Conservation (phyloP, 2,329 filamentous ascomycete species). For the Zelopaecilomyces penicillatus region DNA sequence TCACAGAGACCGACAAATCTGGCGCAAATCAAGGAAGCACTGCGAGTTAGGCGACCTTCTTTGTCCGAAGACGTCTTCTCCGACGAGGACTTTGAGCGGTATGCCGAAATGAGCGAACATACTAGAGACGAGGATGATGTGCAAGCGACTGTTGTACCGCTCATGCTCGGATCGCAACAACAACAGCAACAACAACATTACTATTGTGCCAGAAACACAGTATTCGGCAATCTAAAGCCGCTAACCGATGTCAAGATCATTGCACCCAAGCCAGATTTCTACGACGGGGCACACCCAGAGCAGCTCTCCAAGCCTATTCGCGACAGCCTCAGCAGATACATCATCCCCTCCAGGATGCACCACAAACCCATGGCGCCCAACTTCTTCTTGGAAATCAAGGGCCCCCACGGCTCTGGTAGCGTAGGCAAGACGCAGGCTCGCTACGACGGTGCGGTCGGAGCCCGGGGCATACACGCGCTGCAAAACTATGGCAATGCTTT, state of each 20-base stretch:
- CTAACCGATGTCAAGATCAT: slow-evolving; percentile 27
- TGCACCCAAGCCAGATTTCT: slow-evolving; percentile 24
- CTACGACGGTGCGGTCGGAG: slow-evolving; percentile 29
- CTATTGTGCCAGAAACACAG: background rate
- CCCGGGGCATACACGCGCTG: slow-evolving; percentile 28
- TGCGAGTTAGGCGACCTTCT: no score
- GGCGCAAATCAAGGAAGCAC: no score
- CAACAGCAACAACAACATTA: background rate
- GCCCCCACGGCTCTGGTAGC: slow-evolving; percentile 19
- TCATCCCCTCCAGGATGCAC: slow-evolving; percentile 24
- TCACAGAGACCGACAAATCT: no score
- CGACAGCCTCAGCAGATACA: slow-evolving; percentile 15
- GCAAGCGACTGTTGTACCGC: background rate
- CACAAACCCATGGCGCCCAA: slow-evolving; percentile 27
- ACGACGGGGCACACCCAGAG: slow-evolving; percentile 23
- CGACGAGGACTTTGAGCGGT: no score
- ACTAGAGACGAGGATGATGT: slow-evolving; percentile 1
- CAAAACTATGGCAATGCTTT: slow-evolving; percentile 23
- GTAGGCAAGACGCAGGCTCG: slow-evolving; percentile 26
- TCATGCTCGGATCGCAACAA: background rate
- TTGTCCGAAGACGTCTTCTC: no score
- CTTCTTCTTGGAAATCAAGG: slow-evolving; percentile 34
- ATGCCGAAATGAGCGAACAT: no score
- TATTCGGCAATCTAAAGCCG: slow-evolving; percentile 27
- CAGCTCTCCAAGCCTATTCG: slow-evolving; percentile 20